Evolutionary conservation across 805 yeast species (phyloP).

Genomic region (Starmerella sp.): DNA sequence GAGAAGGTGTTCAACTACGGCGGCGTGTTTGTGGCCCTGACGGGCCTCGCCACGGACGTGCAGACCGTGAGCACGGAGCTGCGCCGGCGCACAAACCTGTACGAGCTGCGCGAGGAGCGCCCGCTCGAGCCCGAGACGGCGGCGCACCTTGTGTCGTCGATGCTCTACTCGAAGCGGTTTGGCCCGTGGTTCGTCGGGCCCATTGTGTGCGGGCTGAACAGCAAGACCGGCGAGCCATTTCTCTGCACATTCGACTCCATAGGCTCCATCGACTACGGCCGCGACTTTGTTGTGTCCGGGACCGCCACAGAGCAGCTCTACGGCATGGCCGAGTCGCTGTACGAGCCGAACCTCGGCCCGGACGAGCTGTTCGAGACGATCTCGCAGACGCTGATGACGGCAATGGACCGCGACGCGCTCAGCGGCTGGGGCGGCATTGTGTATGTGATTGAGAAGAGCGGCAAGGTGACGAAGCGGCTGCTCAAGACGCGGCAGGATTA

Average conservation of each 20-base stretch:
- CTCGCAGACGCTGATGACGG: slow-evolving; percentile 84
- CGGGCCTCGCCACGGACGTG: slow-evolving; percentile 94
- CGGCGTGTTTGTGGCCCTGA: slow-evolving; percentile 67
- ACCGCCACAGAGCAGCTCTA: slow-evolving; percentile 94
- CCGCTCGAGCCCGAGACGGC: slow-evolving; percentile 85
- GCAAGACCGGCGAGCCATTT: slow-evolving; percentile 73
- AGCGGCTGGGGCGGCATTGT: slow-evolving; percentile 99
- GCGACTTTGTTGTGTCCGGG: slow-evolving; percentile 90
- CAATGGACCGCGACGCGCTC: slow-evolving; percentile 93
- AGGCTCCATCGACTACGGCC: slow-evolving; percentile 91
- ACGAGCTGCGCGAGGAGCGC: slow-evolving; percentile 84
- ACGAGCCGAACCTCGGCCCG: slow-evolving; percentile 87
- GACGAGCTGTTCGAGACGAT: slow-evolving; percentile 94
- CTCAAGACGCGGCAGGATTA: slow-evolving; percentile 94
- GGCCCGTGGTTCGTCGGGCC: slow-evolving; percentile 98
- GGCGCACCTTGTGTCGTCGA: slow-evolving; percentile 82
- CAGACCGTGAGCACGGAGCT: slow-evolving; percentile 68
- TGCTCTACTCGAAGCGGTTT: slow-evolving; percentile 74
- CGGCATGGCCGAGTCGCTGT: slow-evolving; percentile 97
- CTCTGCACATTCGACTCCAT: slow-evolving; percentile 92
- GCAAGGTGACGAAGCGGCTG: slow-evolving; percentile 75
- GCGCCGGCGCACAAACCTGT: slow-evolving; percentile 74
- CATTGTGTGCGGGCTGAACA: slow-evolving; percentile 85
- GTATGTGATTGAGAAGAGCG: slow-evolving; percentile 53
- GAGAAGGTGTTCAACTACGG: slow-evolving; percentile 85